Base-by-base conservation (phyloP, 495 filamentous ascomycete species). In the Saxophila tyrrhenica region DNA sequence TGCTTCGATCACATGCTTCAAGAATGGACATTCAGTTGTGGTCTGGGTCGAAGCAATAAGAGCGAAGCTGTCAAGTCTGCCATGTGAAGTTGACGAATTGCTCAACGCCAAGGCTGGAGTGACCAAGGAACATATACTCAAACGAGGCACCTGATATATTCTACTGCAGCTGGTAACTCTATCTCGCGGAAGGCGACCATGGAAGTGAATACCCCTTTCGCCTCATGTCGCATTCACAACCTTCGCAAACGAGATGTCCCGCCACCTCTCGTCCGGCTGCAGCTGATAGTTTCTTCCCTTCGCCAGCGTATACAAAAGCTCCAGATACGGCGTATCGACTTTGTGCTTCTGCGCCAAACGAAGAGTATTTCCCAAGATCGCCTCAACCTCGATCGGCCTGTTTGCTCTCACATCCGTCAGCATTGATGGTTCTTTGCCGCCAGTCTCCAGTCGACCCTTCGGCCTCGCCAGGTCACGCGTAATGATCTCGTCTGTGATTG, bases 281-380 rank as follows among this genome's bases (percentile, higher is more conserved):
- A 48, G 45, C 16, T 56, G 47, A 39, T 55, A 61, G 39, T 56
- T 57, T 11, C 58, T 67, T 57, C 47, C 67, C n/a, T 59, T 65
- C 20, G 57, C 56, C 19, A 70, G 60, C 17, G 55, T 29, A 55
- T 68, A 68, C 16, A 68, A 25, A 50, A 61, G 56, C 63, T 69
- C 67, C 48, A 78, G 57, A 61, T 69, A 69, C 42, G 71, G 71
- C 55, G 67, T 69, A 0, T 58, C 41, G 2, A 80, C 66, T 0
- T 67, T 65, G 51, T 73, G 69, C 51, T 59, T 63, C 54, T 64
- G 63, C 20, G 69, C 77, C 56, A 77, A 53, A 48, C 69, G 66
- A 22, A 80, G 67, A 3, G 66, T 61, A 62, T 75, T 78, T 5
- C 76, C 76, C 21, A 78, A 55, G 56, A 80, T 76, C 41, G 75